Base-by-base conservation (phyloP, 345 rosid species). In the Hevea brasiliensis region DNA sequence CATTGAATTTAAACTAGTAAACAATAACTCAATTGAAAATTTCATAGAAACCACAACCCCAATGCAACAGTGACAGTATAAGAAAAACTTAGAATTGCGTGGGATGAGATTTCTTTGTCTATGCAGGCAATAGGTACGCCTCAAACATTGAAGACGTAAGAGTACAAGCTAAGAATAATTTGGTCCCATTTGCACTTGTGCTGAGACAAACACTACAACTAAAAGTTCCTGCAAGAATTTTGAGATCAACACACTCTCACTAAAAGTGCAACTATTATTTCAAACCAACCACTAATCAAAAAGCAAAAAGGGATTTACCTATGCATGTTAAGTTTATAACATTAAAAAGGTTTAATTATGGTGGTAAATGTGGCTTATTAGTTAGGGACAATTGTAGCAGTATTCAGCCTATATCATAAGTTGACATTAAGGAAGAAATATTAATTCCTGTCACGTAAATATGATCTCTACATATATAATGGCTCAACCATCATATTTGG, bases 51-150 rank as follows among this genome's bases (percentile, higher is more conserved):
- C n/a, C 32, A 27, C 27, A 64, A 61, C 15, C 67, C 40, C 35
- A 20, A 44, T 44, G 6, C 11, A 41, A 62, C 24, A 15, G 8
- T 20, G 15, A 13, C 51, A 65, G 13, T 45, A n/a, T 27, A 62
- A 13, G 29, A 51, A 72, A 53, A 47, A 56, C 7, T 20, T 5
- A 26, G 12, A 21, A 9, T 53, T 20, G 37, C 6, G 50, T 57
- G 82, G 81, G 97, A 89, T 90, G 94, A 69, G 80, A 85, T 78
- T 81, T 90, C 96, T 82, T 74, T 90, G 85, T 94, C 96, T 84
- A 20, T 82, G 83, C 84, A 87, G 93, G 77, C 90, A 79, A 84
- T 63, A 77, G 66, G 94, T 87, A 87, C 56, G 85, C 83, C 79
- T 90, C 96, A 85, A 71, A 45, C 68, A 42, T 61, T 61, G 67